Conservation (phyloP, 1,139 yeast genomes). For the Saccharomycopsis phalli region DNA sequence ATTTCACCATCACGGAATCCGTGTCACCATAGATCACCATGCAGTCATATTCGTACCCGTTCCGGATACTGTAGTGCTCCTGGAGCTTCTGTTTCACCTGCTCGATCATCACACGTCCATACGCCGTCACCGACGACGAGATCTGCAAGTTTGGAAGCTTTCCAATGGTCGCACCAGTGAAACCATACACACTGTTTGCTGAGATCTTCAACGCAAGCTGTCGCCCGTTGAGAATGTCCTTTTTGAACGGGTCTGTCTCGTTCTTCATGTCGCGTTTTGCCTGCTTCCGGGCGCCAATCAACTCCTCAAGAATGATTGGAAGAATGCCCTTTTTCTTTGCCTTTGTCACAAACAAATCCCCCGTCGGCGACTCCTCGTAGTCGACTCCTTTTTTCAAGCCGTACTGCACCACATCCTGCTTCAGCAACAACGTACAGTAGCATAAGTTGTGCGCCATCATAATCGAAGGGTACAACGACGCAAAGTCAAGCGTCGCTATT, state of each 20-base stretch:
- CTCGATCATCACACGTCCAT: slow-evolving; percentile 96
- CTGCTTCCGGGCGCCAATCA: slow-evolving; percentile 82
- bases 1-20: slow-evolving; percentile 98
- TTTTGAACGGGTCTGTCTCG: slow-evolving; percentile 89
- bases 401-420: slow-evolving; percentile 58
- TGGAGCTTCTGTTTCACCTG: slow-evolving; percentile 82
- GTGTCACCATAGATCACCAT: slow-evolving; percentile 97
- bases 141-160: slow-evolving; percentile 94
- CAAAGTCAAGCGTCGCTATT: slow-evolving; percentile 95
- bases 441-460: slow-evolving; percentile 99
- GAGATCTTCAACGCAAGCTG: slow-evolving; percentile 94
- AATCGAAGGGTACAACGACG: slow-evolving; percentile 93
- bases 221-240: slow-evolving; percentile 93
- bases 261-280: slow-evolving; percentile 86
- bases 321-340: slow-evolving; percentile 70
- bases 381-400: slow-evolving; percentile 62
- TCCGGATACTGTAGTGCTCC: slow-evolving; percentile 61
- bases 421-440: slow-evolving; percentile 78
- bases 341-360: slow-evolving; percentile 81
- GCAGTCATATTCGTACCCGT: slow-evolving; percentile 78
- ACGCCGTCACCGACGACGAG: slow-evolving; percentile 91
- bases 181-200: slow-evolving; percentile 97
- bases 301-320: slow-evolving; percentile 85
- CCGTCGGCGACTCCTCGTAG: slow-evolving; percentile 83
- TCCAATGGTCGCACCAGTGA: slow-evolving; percentile 98